phyloP scores from a whole-genome alignment of 2,329 filamentous ascomycete genomes.

The Rhynchosporium secalis region DNA sequence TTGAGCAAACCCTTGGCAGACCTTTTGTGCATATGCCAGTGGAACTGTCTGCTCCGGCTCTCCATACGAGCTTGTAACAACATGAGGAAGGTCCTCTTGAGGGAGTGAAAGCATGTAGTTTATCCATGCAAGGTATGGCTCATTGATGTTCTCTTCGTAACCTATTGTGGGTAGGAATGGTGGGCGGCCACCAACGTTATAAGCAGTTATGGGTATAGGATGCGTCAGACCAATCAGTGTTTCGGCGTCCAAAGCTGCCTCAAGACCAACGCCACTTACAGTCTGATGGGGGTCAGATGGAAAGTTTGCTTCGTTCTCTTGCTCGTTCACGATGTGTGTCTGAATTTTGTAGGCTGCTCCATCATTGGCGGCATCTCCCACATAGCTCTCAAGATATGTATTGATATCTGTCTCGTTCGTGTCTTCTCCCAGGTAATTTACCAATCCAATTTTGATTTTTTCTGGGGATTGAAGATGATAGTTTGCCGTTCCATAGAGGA shows the following conservation, averaged over 20 bases:
- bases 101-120: conserved; percentile 52
- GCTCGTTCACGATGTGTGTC: not conserved
- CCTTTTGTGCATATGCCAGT: conserved; percentile 51
- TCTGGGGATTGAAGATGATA: not conserved
- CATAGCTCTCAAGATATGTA: not conserved
- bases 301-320: not conserved
- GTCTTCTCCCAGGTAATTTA: not conserved
- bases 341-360: no score
- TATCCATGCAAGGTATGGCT: conserved; percentile 58
- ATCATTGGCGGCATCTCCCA: not conserved
- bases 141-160: conserved; percentile 55
- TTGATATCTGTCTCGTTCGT: not conserved
- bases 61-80: conserved; percentile 57
- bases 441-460: not conserved
- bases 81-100: conserved; percentile 57
- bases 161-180: conserved; percentile 4
- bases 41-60: conserved; percentile 55
- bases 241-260: not conserved
- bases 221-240: not conserved
- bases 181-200: not conserved
- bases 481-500: not conserved
- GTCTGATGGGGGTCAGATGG: not conserved
- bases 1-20: conserved; percentile 54
- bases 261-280: not conserved
- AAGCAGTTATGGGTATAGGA: not conserved